phyloP scores from a whole-genome alignment of 1,284 basidiomycete species.

The Malassezia slooffiae region DNA sequence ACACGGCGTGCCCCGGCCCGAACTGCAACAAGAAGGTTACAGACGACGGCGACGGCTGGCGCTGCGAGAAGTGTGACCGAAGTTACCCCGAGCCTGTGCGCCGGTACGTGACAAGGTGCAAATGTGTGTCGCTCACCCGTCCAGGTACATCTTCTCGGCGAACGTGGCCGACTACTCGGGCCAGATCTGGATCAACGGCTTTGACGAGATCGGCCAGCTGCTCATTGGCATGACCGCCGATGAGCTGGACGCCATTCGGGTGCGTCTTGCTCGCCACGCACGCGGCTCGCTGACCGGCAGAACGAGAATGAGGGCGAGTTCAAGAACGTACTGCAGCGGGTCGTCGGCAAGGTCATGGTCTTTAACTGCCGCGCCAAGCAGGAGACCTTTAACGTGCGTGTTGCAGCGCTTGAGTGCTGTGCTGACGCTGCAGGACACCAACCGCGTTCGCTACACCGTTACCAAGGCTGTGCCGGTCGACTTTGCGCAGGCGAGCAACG shows the following conservation, averaged over 20 bases:
- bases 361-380: constrained; percentile 74
- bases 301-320: constrained; percentile 60
- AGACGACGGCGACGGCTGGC: constrained; percentile 62
- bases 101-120: constrained; percentile 56
- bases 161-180: constrained; percentile 79
- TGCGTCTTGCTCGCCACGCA: constrained; percentile 27
- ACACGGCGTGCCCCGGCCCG: constrained; percentile 74
- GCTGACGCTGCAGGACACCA: constrained; percentile 18
- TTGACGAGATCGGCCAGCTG: constrained; percentile 77
- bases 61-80: constrained; percentile 86
- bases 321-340: constrained; percentile 57
- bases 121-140: constrained; percentile 49
- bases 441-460: constrained; percentile 39
- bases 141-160: constrained; percentile 81
- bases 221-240: constrained; percentile 67
- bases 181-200: constrained; percentile 84
- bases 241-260: constrained; percentile 64
- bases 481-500: constrained; percentile 33
- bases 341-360: constrained; percentile 63
- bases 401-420: not conserved
- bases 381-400: constrained; percentile 39
- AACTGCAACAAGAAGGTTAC: constrained; percentile 86
- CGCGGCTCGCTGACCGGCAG: constrained; percentile 48
- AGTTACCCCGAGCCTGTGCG: constrained; percentile 64
- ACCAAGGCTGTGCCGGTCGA: constrained; percentile 27